Evolutionary conservation across 2,329 filamentous ascomycete genomes (phyloP).

Genomic region (Exophiala oligosperma): DNA sequence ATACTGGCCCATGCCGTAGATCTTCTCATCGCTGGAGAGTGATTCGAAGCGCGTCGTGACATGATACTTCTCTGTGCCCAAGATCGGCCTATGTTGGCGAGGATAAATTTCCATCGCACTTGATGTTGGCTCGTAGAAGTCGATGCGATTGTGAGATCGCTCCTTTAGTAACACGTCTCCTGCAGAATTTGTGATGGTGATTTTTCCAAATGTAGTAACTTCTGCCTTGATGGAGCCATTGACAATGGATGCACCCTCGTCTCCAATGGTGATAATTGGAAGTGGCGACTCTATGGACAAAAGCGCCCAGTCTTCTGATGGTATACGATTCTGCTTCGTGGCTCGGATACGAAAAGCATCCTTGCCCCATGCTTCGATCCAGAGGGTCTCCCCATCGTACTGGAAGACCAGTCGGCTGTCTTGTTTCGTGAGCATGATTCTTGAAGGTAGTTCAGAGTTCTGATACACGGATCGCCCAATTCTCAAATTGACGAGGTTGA

Average conservation of each 20-base stretch:
- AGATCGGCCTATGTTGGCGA: conserved; percentile 57
- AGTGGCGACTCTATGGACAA: conserved; percentile 21
- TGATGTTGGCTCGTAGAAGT: conserved; percentile 58
- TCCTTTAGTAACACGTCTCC: conserved; percentile 53
- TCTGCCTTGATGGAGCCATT: conserved; percentile 53
- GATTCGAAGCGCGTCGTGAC: conserved; percentile 62
- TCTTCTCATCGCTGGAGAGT: conserved; percentile 55
- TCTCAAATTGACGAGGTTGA: too few relatives aligned
- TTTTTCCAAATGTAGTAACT: conserved; percentile 51
- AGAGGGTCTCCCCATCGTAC: conserved; percentile 40
- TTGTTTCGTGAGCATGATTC: too few relatives aligned
- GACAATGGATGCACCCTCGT: conserved; percentile 17
- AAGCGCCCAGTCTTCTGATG: conserved; percentile 38
- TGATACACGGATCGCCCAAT: too few relatives aligned
- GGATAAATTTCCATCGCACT: conserved; percentile 58
- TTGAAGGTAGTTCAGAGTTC: too few relatives aligned
- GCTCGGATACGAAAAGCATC: conserved; percentile 41
- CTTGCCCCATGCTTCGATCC: conserved; percentile 41
- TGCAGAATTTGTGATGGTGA: conserved; percentile 47
- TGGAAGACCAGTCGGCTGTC: too few relatives aligned
- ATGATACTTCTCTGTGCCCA: conserved; percentile 52
- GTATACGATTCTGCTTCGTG: conserved; percentile 39
- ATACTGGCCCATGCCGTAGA: conserved; percentile 70
- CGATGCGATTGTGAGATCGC: conserved; percentile 51
- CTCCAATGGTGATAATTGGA: conserved; percentile 13